phyloP scores from a whole-genome alignment of 768 basidiomycete genomes.

The Guyanaporus albipodus region DNA sequence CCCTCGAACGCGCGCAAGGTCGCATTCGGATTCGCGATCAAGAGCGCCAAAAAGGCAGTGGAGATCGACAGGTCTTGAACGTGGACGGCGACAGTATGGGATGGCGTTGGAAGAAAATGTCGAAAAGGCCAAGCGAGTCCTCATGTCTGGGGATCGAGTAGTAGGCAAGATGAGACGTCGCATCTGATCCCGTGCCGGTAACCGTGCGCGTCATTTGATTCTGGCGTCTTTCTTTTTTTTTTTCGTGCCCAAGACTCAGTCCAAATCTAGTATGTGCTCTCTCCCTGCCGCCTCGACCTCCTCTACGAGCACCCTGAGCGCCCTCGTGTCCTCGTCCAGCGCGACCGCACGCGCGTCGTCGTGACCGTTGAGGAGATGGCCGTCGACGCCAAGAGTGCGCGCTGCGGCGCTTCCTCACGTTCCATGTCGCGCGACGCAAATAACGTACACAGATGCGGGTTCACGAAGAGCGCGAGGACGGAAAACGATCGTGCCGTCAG shows the following conservation, averaged over 20 bases:
- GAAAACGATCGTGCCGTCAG: too few relatives aligned
- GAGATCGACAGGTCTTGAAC: slow-evolving; percentile 50
- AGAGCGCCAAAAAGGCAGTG: slow-evolving; percentile 51
- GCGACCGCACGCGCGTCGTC: slow-evolving; percentile 15
- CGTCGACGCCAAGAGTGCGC: slow-evolving; percentile 58
- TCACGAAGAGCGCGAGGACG: slow-evolving; percentile 52
- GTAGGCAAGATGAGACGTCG: too few relatives aligned
- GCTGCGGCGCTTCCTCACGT: slow-evolving; percentile 62
- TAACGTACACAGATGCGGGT: slow-evolving; percentile 49
- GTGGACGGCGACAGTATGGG: slow-evolving; percentile 78
- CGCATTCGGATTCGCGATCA: slow-evolving; percentile 66
- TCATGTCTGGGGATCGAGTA: slow-evolving; percentile 68
- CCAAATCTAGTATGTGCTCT: slow-evolving; percentile 50
- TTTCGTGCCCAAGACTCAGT: slow-evolving; percentile 36
- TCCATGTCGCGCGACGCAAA: slow-evolving; percentile 56
- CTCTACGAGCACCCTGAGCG: slow-evolving; percentile 58
- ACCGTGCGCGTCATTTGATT: slow-evolving; percentile 15
- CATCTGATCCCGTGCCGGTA: too few relatives aligned
- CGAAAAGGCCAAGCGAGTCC: slow-evolving; percentile 73
- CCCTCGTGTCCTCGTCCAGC: slow-evolving; percentile 48
- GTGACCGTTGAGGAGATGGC: slow-evolving; percentile 36
- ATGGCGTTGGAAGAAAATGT: slow-evolving; percentile 77
- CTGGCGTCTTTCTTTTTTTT: too few relatives aligned
- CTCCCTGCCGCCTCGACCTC: slow-evolving; percentile 59
- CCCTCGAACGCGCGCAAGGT: slow-evolving; percentile 65